Evolutionary conservation across 805 yeast species (phyloP), one percentile per base, ranked within the genome.

Genomic region (Candida verbasci): DNA sequence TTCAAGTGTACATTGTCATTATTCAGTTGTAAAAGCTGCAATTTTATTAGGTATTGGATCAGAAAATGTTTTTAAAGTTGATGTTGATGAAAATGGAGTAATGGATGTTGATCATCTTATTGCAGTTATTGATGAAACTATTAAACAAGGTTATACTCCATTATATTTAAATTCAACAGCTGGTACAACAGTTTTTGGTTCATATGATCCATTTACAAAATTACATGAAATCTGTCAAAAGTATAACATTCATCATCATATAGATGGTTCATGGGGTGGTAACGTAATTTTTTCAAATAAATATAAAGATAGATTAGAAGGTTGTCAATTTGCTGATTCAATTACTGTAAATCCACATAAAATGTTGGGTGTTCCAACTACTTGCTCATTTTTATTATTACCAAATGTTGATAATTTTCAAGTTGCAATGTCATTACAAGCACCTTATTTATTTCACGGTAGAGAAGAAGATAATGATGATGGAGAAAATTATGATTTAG

Each of bases 231-330:
- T 86, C 2, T 77, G 88, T 11, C 62, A 72, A 38, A 65, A 66
- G 39, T 53, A 79, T 55, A 56, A 68, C n/a, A 35, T 77, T 6
- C 86, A 94, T 91, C 73, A 83, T 52, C 95, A 86, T 55, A 74
- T 86, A 27, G 95, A 86, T 58, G 95, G 93, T 1, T 83, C 93
- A 6, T 85, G 94, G 95, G 95, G 95, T 23, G 95, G 91, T 7
- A 86, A 86, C 48, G 80, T 82, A 8, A 69, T 84, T 0, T 86
- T 86, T 61, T 78, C 86, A 28, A 47, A 55, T 0, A 61, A 45
- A 9, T 74, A 77, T 37, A 56, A 51, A 28, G 31, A 56, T 38
- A 70, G 72, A 45, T 56, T 86, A 42, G 52, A 57, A 12, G 95
- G 95, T 1, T 55, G 74, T 22, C 73, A 82, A 28, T 52, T 69